Evolutionary conservation across 2,329 filamentous ascomycete genomes (phyloP), one percentile per base, ranked within the genome.

Genomic region (Escovopsis sp.): DNA sequence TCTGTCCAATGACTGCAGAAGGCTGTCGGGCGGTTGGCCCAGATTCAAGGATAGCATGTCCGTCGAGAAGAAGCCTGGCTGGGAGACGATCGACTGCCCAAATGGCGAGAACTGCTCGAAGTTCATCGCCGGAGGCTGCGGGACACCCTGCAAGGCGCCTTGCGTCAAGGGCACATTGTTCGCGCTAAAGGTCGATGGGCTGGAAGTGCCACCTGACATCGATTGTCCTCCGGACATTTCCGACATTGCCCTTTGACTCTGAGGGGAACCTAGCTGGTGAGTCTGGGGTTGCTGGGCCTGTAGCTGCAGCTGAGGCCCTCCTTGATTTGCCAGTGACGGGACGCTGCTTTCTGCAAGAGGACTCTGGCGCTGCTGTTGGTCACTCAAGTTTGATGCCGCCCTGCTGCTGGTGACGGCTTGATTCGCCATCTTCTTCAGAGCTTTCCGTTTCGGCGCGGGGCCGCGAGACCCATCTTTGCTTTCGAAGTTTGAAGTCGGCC

Each of bases 1-100:
- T 3, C 82, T 72, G 52, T 88, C 82, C 12, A 89, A 71, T 46
- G 84, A 77, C 9, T 80, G 77, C 26, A 86, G 63, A 42, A 77
- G 68, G 3, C 64, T 64, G 45, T 67, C 63, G 18, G 62, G 59
- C 44, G 67, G 68, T 52, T 68, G 69, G 19, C 63, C 61, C 12
- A 79, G 60, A 4, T 67, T 66, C 47, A 75, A 60, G 5, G 65
- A 58, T n/a, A 77, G 65, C 33, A 80, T 55, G 53, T 77, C 66
- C 40, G 67, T 63, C 8, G 71, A 59, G 51, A 70, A 75, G 44
- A 72, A 67, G 26, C 56, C 53, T 40, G 55, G 55, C 34, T 55
- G 59, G 35, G 58, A 61, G 35, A 59, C 60, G 34, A 57, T 54
- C 43, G 61, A 62, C 43, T 59, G 62, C 26, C 61, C 55, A 43